These are phyloP conservation scores for Austroboletus novae-zelandiae DNA, from an alignment of 1,284 basidiomycete genomes.

Conservation along the genomic window DNA sequence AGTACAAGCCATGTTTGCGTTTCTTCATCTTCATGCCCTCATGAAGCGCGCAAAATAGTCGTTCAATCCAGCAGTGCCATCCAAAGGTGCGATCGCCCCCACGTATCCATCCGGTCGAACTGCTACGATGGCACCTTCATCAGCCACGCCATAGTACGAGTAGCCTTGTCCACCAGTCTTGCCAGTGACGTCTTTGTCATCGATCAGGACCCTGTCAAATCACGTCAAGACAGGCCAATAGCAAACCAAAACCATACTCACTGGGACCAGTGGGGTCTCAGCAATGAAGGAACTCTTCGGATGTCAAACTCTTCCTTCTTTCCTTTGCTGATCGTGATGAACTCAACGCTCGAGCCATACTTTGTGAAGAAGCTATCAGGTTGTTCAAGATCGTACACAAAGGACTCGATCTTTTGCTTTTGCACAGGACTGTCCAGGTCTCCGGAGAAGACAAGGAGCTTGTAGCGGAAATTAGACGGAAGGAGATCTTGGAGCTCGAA, in stretches of 20 bases:
- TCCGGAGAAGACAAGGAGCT: constrained; percentile 70
- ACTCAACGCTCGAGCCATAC: constrained; percentile 42
- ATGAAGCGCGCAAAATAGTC: constrained; percentile 50
- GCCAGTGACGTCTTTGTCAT: constrained; percentile 41
- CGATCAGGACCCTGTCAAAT: constrained; percentile 44
- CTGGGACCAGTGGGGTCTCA: constrained; percentile 70
- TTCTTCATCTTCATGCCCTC: constrained; percentile 19
- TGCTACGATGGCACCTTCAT: constrained; percentile 58
- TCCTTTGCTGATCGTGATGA: constrained; percentile 50
- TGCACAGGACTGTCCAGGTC: constrained; percentile 44
- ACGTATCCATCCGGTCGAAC: constrained; percentile 78
- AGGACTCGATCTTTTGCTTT: constrained; percentile 36
- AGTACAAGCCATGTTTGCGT: too few relatives aligned
- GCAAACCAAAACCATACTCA: constrained; percentile 25
- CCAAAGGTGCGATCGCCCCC: constrained; percentile 53
- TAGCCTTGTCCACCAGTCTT: constrained; percentile 46
- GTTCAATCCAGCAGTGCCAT: constrained; percentile 43
- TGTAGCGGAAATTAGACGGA: constrained; percentile 69
- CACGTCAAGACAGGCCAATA: constrained; percentile 2
- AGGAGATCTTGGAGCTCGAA: constrained; percentile 69
- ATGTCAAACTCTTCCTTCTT: constrained; percentile 47
- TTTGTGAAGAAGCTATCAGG: constrained; percentile 40
- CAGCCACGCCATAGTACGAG: constrained; percentile 53
- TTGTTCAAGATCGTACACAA: constrained; percentile 44
- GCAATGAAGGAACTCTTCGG: constrained; percentile 46